Percentiles rank a stretch among this genome's conserved stretches.
Conservation (phyloP, 1,139 yeast species). For the Yamadazyma spencermartinsiae region DNA sequence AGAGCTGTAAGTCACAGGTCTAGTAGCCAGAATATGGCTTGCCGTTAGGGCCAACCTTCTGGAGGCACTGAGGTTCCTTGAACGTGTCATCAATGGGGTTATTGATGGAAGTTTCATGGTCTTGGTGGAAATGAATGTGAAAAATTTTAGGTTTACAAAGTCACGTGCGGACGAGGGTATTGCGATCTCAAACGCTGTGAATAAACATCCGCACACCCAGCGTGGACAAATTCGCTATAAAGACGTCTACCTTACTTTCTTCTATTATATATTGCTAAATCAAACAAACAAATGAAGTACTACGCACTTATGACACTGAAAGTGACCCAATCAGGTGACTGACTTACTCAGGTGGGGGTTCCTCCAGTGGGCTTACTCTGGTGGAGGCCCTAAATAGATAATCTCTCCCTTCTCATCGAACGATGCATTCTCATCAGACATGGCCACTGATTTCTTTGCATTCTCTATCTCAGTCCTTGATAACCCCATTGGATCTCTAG, state of each 20-base stretch:
- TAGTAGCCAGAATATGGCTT: neutral
- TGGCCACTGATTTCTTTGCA: conserved; percentile 43
- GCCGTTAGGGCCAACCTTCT: neutral
- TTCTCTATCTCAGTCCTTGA: conserved; percentile 58
- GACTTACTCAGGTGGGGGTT: conserved; percentile 53
- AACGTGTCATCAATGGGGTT: neutral
- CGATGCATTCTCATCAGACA: conserved; percentile 66
- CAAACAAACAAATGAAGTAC: neutral
- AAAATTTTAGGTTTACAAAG: no score
- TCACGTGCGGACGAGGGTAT: no score
- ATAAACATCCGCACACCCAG: no score
- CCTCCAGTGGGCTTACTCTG: no score
- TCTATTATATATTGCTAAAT: no score
- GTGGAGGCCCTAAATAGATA: conserved; percentile 44
- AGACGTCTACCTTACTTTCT: no score
- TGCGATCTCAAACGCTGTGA: no score
- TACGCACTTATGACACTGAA: neutral
- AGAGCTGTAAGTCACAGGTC: conserved; percentile 6
- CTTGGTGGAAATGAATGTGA: neutral
- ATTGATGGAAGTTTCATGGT: neutral
- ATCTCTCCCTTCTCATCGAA: conserved; percentile 61
- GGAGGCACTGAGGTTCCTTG: neutral
- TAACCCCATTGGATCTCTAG: conserved; percentile 81
- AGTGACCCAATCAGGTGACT: neutral
- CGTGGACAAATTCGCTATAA: no score